Percentiles rank a stretch among this genome's conserved stretches.
phyloP scores from a whole-genome alignment of 257 asterid species.

The Knoxia roxburghii region DNA sequence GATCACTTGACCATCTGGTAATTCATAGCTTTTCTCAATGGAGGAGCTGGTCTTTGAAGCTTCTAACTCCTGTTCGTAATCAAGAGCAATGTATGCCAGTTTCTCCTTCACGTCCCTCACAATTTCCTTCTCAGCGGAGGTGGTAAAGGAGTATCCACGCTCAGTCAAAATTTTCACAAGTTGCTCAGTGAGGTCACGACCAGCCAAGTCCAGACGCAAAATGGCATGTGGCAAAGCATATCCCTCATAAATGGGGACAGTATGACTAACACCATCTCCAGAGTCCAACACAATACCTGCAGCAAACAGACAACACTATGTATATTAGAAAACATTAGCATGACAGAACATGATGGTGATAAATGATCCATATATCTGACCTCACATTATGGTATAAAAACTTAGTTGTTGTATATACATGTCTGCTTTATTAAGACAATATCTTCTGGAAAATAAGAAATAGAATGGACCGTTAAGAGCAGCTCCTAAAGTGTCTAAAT shows the following conservation, averaged over 20 bases:
- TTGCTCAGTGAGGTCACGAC: constrained; percentile 36
- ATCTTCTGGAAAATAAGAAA: neutral
- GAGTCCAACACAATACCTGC: constrained; percentile 41
- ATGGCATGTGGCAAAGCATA: constrained; percentile 44
- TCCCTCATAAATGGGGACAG: constrained; percentile 40
- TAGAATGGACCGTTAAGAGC: neutral
- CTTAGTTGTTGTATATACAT: too few species aligned
- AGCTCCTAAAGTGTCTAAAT: neutral
- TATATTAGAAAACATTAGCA: neutral
- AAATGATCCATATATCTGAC: too few species aligned
- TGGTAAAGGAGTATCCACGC: constrained; percentile 42
- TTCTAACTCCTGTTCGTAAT: constrained; percentile 33
- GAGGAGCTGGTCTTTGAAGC: constrained; percentile 36
- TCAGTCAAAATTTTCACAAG: constrained; percentile 35
- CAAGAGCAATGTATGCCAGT: constrained; percentile 35
- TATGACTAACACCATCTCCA: constrained; percentile 43
- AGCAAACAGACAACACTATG: neutral
- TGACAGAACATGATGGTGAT: too few species aligned
- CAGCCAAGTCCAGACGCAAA: constrained; percentile 37
- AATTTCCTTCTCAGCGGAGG: constrained; percentile 40
- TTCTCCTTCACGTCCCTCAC: constrained; percentile 41
- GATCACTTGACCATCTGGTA: constrained; percentile 41
- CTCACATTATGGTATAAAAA: too few species aligned
- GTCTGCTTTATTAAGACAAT: too few species aligned
- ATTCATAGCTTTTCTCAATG: constrained; percentile 36